These are phyloP conservation scores for Phaeosphaeria sp. DNA, from an alignment of 2,329 filamentous ascomycete species.

Conservation along the genomic window DNA sequence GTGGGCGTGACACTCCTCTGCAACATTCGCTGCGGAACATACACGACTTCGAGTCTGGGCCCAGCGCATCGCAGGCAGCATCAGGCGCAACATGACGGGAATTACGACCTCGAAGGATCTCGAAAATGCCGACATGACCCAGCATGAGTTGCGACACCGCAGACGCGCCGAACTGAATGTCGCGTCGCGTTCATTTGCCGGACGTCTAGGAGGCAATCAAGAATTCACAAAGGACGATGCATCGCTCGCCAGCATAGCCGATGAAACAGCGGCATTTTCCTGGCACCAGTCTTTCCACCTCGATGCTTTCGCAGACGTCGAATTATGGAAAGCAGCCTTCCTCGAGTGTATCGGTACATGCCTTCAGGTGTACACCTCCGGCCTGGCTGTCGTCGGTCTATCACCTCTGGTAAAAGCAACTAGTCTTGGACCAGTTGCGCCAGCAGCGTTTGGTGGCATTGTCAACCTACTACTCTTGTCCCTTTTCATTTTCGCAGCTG, in stretches of 20 bases:
- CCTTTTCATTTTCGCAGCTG: constrained; percentile 58
- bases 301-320: constrained; percentile 18
- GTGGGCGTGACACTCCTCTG: neutral
- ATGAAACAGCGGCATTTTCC: constrained; percentile 32
- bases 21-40: neutral
- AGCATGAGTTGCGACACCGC: constrained; percentile 11
- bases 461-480: constrained; percentile 52
- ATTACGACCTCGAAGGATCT: constrained; percentile 10
- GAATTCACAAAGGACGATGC: constrained; percentile 34
- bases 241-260: constrained; percentile 27
- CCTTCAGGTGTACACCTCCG: constrained; percentile 28
- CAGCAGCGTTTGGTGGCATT: constrained; percentile 43
- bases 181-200: constrained; percentile 34
- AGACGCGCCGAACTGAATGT: constrained; percentile 9
- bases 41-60: neutral
- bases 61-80: neutral
- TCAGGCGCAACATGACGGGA: constrained; percentile 2
- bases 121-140: constrained; percentile 5
- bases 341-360: constrained; percentile 31
- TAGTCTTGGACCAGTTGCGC: constrained; percentile 38
- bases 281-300: constrained; percentile 23
- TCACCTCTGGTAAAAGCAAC: constrained; percentile 11
- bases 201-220: constrained; percentile 45
- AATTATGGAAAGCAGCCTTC: constrained; percentile 30
- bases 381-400: constrained; percentile 23